These are phyloP conservation scores for Ceratobasidium sp. DNA, from an alignment of 1,284 basidiomycete genomes.

Conservation along the genomic window DNA sequence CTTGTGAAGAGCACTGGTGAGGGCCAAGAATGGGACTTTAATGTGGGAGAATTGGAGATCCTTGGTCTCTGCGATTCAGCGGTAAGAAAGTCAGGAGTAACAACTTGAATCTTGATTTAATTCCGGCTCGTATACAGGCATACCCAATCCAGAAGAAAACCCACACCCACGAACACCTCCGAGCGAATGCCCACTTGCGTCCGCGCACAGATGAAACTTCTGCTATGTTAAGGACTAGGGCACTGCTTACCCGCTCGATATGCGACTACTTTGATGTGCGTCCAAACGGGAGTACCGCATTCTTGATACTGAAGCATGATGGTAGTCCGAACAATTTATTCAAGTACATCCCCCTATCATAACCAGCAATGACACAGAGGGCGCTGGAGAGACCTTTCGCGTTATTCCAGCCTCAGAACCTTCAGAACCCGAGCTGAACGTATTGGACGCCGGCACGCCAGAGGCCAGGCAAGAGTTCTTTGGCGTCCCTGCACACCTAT, in stretches of 20 bases:
- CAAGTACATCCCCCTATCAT: conserved; percentile 85
- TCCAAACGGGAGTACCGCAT: conserved; percentile 5
- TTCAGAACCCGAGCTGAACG: neutral
- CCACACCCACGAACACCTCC: conserved; percentile 72
- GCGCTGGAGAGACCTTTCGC: conserved; percentile 92
- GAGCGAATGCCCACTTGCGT: conserved; percentile 82
- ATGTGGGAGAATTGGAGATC: conserved; percentile 68
- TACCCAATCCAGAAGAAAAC: conserved; percentile 90
- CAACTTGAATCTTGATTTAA: neutral
- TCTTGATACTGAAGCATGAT: conserved; percentile 12
- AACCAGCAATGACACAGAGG: conserved; percentile 93
- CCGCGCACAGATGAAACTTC: conserved; percentile 74
- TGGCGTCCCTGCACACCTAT: conserved; percentile 78
- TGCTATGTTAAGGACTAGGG: conserved; percentile 75
- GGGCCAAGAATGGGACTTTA: conserved; percentile 75
- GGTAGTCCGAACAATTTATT: conserved; percentile 74
- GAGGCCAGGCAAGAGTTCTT: conserved; percentile 62
- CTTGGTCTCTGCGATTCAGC: conserved; percentile 78
- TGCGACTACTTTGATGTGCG: conserved; percentile 73
- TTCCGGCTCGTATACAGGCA: conserved; percentile 52
- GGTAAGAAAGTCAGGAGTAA: conserved; percentile 53
- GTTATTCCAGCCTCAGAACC: conserved; percentile 53
- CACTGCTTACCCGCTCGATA: conserved; percentile 60
- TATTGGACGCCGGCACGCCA: conserved; percentile 37
- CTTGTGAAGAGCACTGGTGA: conserved; percentile 68